A percentile compares a stretch with the other conserved stretches of the same genome.
phyloP scores from a whole-genome alignment of 2,329 filamentous ascomycete species.

The Beauveria brongniartii region DNA sequence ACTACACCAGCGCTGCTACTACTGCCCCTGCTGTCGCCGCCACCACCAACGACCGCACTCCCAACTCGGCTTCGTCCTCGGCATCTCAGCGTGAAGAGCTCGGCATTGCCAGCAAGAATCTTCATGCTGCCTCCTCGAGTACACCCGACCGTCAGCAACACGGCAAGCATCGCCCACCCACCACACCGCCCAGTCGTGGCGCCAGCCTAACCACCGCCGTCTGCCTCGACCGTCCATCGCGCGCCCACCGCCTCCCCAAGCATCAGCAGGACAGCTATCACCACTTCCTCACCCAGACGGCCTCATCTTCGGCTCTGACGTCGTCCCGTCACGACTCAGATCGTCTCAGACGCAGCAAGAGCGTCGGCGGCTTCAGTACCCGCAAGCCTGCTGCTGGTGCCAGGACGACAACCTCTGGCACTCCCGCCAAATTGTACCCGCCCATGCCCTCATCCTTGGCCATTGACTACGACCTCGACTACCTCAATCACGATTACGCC shows the following conservation, averaged over 20 bases:
- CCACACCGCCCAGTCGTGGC: constrained; percentile 2
- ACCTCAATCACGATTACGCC: constrained; percentile 4
- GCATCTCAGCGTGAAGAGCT: neutral
- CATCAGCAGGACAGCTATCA: constrained; percentile 3
- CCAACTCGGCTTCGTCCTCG: neutral
- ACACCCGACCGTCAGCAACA: neutral
- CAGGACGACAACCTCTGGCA: neutral
- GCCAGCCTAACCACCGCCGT: neutral
- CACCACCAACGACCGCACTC: constrained; percentile 52
- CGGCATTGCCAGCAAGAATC: neutral
- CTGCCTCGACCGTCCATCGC: neutral
- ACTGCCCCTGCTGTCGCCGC: constrained; percentile 57
- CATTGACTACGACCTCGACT: constrained; percentile 12
- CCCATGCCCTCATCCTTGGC: constrained; percentile 11
- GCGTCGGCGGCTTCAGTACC: constrained; percentile 11
- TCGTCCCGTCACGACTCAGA: neutral
- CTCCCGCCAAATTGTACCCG: neutral
- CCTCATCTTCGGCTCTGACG: neutral
- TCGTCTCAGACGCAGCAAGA: constrained; percentile 19
- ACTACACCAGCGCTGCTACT: constrained; percentile 39
- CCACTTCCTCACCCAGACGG: neutral
- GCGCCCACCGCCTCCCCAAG: neutral
- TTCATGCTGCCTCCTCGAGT: neutral
- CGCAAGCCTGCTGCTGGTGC: neutral
- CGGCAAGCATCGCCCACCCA: neutral